These are phyloP conservation scores for Meira nashicola DNA, from an alignment of 1,284 basidiomycete species.

Conservation along the genomic window DNA sequence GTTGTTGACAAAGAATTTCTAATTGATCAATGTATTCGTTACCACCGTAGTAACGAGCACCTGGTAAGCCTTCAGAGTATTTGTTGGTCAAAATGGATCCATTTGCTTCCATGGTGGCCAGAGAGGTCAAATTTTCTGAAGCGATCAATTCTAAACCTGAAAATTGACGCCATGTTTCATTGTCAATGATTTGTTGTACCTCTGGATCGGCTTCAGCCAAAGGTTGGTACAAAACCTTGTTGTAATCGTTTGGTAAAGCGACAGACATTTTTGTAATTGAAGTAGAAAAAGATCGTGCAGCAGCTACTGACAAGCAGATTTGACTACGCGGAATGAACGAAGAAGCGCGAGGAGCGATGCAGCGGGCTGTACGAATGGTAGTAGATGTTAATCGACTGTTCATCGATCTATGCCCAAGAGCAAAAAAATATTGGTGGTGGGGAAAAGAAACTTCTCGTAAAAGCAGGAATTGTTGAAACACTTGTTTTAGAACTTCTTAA, in stretches of 20 bases:
- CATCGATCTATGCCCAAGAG: neutral
- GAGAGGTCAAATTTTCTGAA: conserved; percentile 63
- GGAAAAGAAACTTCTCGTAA: too few relatives aligned
- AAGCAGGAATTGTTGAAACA: too few relatives aligned
- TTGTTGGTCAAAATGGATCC: conserved; percentile 99
- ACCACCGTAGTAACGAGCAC: conserved; percentile 94
- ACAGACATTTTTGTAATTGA: conserved; percentile 36
- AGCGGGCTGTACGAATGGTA: neutral
- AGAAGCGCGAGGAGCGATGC: too few relatives aligned
- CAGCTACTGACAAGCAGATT: neutral
- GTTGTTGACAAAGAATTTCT: conserved; percentile 88
- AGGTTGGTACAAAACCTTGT: conserved; percentile 82
- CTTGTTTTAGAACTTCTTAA: too few relatives aligned
- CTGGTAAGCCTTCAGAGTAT: conserved; percentile 67
- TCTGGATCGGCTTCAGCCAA: conserved; percentile 87
- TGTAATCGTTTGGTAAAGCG: conserved; percentile 55
- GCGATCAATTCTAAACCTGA: conserved; percentile 95
- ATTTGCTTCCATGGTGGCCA: conserved; percentile 80
- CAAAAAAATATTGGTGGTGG: neutral
- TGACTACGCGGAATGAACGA: too few relatives aligned
- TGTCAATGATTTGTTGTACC: conserved; percentile 94
- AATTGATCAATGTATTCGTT: conserved; percentile 84
- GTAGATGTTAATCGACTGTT: conserved; percentile 1
- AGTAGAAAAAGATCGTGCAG: neutral
- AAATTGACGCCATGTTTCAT: conserved; percentile 95